Evolutionary conservation across 1,284 basidiomycete genomes (phyloP).

Genomic region (Ceratobasidium sp.): DNA sequence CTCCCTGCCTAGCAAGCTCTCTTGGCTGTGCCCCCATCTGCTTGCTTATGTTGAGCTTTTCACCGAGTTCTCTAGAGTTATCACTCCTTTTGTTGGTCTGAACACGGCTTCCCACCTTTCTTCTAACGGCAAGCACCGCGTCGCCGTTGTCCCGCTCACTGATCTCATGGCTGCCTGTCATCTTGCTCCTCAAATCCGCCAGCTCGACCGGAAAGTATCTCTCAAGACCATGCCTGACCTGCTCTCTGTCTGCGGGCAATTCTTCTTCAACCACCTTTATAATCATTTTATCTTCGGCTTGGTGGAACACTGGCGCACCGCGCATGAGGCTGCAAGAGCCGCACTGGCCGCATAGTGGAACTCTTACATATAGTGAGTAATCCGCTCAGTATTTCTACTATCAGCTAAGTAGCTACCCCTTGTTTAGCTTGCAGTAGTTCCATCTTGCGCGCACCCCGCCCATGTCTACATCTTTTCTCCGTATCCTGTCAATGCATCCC

Average conservation of each 20-base stretch:
- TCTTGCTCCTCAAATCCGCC: constrained; percentile 4
- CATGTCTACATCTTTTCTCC: too few species aligned
- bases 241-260: neutral
- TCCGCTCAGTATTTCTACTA: too few species aligned
- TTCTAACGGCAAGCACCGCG: neutral
- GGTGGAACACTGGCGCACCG: constrained; percentile 15
- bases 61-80: neutral
- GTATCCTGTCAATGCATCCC: too few species aligned
- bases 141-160: neutral
- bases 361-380: too few species aligned
- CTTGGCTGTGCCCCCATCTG: neutral
- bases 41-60: constrained; percentile 26
- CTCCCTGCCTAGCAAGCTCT: neutral
- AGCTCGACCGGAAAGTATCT: neutral
- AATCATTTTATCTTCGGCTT: constrained; percentile 7
- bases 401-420: too few species aligned
- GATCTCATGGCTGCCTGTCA: constrained; percentile 10
- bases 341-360: too few species aligned
- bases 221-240: neutral
- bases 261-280: constrained; percentile 13
- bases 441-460: too few species aligned
- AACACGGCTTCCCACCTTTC: neutral
- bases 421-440: too few species aligned
- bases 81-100: neutral
- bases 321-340: neutral